These are phyloP conservation scores for Saccharomycopsis capsularis DNA, from an alignment of 805 yeast species.

Conservation along the genomic window DNA sequence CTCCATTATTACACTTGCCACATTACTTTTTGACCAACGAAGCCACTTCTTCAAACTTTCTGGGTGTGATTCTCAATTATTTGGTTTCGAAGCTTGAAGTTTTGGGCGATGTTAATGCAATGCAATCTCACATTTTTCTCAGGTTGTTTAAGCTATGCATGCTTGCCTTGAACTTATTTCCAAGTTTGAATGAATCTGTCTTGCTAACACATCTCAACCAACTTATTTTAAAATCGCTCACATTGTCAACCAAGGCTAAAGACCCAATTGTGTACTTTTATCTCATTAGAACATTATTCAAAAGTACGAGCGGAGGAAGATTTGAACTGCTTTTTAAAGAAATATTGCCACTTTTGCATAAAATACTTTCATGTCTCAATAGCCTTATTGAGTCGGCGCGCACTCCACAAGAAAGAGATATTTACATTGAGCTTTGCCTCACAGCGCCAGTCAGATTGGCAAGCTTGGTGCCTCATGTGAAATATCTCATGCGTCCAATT, in stretches of 20 bases:
- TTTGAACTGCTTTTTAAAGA: conserved; percentile 66
- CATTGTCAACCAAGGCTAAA: conserved; percentile 72
- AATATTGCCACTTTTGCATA: conserved; percentile 83
- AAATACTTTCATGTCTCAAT: conserved; percentile 76
- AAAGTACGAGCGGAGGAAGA: conserved; percentile 94
- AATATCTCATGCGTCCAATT: conserved; percentile 81
- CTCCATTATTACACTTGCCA: conserved; percentile 83
- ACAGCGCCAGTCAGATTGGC: conserved; percentile 94
- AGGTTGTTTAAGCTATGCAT: conserved; percentile 86
- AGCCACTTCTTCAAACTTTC: conserved; percentile 84
- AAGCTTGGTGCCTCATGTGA: conserved; percentile 86
- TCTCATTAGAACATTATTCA: conserved; percentile 77
- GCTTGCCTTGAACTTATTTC: conserved; percentile 79
- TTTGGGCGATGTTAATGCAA: conserved; percentile 75
- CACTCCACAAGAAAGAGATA: conserved; percentile 82
- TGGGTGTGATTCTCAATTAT: conserved; percentile 74
- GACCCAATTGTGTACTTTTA: conserved; percentile 89
- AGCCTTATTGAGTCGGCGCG: conserved; percentile 76
- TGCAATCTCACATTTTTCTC: conserved; percentile 72
- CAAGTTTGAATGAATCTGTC: conserved; percentile 66
- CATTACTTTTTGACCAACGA: conserved; percentile 92
- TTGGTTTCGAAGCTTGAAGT: conserved; percentile 65
- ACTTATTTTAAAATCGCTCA: conserved; percentile 71
- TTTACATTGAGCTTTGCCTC: conserved; percentile 88
- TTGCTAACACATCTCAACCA: conserved; percentile 80